Evolutionary conservation across 805 yeast genomes (phyloP).

Genomic region (Ogataea zsoltii): DNA sequence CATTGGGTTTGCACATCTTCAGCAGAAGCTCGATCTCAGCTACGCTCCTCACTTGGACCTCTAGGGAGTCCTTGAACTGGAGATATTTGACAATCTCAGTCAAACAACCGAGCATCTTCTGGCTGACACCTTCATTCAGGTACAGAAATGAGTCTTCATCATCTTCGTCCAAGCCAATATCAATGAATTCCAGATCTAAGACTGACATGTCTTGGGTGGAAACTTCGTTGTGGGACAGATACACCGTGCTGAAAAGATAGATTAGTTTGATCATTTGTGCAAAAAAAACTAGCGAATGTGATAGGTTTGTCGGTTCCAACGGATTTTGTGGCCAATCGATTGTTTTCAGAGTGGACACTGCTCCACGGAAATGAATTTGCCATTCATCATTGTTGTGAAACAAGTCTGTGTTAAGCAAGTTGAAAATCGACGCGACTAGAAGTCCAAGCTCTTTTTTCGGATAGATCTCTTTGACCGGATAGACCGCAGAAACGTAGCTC

Average conservation of each 20-base stretch:
- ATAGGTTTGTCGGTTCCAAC: neutral
- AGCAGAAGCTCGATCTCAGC: neutral
- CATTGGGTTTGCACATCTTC: neutral
- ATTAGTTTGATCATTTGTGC: constrained; percentile 4
- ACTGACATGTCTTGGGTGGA: constrained; percentile 1
- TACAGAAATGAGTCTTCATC: neutral
- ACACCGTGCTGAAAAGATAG: constrained; percentile 3
- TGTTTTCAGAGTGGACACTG: neutral
- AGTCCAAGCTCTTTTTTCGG: neutral
- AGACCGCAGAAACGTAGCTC: neutral
- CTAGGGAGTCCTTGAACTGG: neutral
- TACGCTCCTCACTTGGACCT: neutral
- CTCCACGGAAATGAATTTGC: constrained; percentile 5
- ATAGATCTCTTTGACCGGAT: neutral
- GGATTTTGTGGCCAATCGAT: neutral
- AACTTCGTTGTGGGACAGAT: constrained; percentile 2
- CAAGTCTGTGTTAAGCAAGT: neutral
- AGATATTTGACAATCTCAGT: neutral
- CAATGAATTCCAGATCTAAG: constrained; percentile 1
- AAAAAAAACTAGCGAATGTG: neutral
- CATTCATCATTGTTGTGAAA: constrained; percentile 2
- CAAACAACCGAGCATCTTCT: constrained; percentile 1
- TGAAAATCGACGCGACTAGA: constrained; percentile 1
- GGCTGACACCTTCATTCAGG: neutral
- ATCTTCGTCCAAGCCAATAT: neutral